These are phyloP conservation scores for Serendipita sp. DNA, from an alignment of 768 basidiomycete species.

Conservation along the genomic window DNA sequence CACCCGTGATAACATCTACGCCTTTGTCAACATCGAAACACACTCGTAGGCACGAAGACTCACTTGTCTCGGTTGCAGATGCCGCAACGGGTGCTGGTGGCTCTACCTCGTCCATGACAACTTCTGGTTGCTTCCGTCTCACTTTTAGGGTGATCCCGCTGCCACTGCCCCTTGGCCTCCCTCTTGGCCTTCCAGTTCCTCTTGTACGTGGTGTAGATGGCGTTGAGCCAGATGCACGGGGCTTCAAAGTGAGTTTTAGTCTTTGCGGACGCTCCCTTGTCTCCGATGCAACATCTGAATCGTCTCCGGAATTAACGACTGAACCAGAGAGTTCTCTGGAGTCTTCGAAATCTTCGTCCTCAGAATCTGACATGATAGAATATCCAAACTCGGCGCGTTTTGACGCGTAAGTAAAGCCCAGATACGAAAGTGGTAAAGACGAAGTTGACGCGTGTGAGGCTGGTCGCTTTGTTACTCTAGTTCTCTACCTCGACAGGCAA, in stretches of 20 bases:
- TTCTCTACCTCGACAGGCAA: no score
- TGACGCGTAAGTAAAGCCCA: neutral
- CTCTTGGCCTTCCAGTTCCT: neutral
- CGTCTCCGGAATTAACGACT: neutral
- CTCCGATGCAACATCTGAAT: neutral
- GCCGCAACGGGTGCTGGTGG: neutral
- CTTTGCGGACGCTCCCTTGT: neutral
- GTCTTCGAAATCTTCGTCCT: conserved; percentile 1
- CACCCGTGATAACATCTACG: neutral
- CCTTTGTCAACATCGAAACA: neutral
- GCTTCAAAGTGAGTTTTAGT: conserved; percentile 3
- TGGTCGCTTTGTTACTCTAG: no score
- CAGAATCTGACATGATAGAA: neutral
- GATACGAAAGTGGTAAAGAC: neutral
- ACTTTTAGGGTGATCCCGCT: conserved; percentile 1
- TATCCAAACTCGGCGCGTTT: neutral
- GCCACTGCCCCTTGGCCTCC: neutral
- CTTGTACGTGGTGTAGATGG: neutral
- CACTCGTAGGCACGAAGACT: neutral
- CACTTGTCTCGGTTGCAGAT: neutral
- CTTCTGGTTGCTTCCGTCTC: neutral
- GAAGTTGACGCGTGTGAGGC: neutral
- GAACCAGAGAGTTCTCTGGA: conserved; percentile 2
- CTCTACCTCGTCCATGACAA: neutral
- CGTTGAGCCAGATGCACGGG: neutral